Percentiles rank a stretch among this genome's conserved stretches.
Evolutionary conservation across 257 asterid species (phyloP).

Genomic region (Euphrasia confusa): DNA sequence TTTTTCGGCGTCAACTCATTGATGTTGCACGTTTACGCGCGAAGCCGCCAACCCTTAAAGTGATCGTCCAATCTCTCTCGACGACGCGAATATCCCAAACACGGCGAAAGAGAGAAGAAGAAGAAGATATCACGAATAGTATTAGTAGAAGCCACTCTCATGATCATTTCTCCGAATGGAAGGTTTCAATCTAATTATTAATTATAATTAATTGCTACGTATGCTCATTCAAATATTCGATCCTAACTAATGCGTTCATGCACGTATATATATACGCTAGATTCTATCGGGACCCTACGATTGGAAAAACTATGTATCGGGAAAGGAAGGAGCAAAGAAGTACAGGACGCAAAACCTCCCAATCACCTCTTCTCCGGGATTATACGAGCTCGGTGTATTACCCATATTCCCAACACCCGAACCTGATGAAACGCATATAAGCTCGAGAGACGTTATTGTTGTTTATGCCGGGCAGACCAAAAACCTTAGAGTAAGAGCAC

Average conservation of each 20-base stretch:
- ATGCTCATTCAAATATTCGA: no score
- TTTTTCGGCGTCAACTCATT: neutral
- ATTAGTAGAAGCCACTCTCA: no score
- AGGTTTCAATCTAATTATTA: slow-evolving; percentile 32
- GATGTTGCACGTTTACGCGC: neutral
- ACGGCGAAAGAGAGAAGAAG: no score
- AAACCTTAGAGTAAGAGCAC: slow-evolving; percentile 53
- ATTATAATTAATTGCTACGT: no score
- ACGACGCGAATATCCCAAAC: neutral
- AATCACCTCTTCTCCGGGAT: slow-evolving; percentile 43
- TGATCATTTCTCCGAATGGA: slow-evolving; percentile 45
- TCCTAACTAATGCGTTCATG: no score
- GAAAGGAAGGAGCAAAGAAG: slow-evolving; percentile 55
- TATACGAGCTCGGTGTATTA: slow-evolving; percentile 53
- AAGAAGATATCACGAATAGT: no score
- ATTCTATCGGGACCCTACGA: slow-evolving; percentile 42
- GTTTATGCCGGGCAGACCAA: slow-evolving; percentile 64
- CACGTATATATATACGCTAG: slow-evolving; percentile 21
- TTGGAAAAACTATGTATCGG: slow-evolving; percentile 43
- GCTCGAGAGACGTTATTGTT: slow-evolving; percentile 32
- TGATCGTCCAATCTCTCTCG: slow-evolving; percentile 12
- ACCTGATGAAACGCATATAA: slow-evolving; percentile 25
- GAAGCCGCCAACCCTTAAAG: neutral
- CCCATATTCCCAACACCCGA: neutral
- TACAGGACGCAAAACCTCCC: slow-evolving; percentile 60